phyloP scores from a whole-genome alignment of 2,329 filamentous ascomycete genomes.

The Penicillium sp. region DNA sequence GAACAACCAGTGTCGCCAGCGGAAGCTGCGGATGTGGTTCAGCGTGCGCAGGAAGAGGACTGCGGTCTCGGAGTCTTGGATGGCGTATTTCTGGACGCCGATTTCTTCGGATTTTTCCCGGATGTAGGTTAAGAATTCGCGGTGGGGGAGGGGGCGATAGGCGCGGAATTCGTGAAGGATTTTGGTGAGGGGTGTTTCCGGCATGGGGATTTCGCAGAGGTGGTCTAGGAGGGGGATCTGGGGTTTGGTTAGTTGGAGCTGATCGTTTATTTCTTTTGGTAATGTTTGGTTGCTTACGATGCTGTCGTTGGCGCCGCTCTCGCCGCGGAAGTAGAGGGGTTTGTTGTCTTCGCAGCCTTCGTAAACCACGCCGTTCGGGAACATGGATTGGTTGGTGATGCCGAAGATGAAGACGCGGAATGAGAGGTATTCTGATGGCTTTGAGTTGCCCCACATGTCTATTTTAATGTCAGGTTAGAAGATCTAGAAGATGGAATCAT shows the following conservation, averaged over 20 bases:
- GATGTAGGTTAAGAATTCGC: slow-evolving; percentile 77
- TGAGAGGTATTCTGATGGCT: slow-evolving; percentile 77
- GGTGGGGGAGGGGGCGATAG: slow-evolving; percentile 86
- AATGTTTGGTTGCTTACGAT: slow-evolving; percentile 58
- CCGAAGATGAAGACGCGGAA: slow-evolving; percentile 98
- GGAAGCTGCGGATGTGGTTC: slow-evolving; percentile 51
- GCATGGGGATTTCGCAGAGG: slow-evolving; percentile 82
- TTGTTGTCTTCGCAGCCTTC: slow-evolving; percentile 72
- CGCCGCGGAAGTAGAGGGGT: slow-evolving; percentile 81
- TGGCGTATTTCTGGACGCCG: slow-evolving; percentile 39
- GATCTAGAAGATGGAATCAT: not conserved
- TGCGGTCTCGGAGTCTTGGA: slow-evolving; percentile 41
- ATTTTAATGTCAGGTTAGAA: slow-evolving; percentile 1
- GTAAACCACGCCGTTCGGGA: slow-evolving; percentile 86
- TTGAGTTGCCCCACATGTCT: slow-evolving; percentile 88
- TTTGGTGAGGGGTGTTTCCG: slow-evolving; percentile 79
- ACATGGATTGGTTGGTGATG: slow-evolving; percentile 91
- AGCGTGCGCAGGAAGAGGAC: slow-evolving; percentile 48
- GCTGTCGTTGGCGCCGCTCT: slow-evolving; percentile 90
- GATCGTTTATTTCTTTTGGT: not conserved
- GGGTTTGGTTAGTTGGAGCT: not conserved
- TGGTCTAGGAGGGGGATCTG: slow-evolving; percentile 84
- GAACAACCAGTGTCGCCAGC: slow-evolving; percentile 53
- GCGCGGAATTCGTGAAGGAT: slow-evolving; percentile 86
- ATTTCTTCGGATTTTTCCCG: slow-evolving; percentile 52